Conservation (phyloP, 208 protist species). For the Leishmania tarentolae region DNA sequence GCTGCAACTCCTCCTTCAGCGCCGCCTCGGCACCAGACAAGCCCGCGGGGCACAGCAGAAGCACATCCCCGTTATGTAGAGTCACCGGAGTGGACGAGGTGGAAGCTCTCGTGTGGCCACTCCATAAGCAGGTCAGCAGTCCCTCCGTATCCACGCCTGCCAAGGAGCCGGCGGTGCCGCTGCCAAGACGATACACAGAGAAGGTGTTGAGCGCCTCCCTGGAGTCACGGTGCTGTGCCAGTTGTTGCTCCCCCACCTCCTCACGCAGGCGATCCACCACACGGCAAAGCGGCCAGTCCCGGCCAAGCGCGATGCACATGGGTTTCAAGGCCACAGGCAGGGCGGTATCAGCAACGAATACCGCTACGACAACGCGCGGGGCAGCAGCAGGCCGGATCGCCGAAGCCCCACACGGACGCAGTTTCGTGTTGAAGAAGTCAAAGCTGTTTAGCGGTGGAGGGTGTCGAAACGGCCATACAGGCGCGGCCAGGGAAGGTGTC, state of each 20-base stretch:
- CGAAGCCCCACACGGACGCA: conserved; percentile 34
- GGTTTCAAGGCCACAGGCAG: conserved; percentile 27
- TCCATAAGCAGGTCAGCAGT: conserved; percentile 6
- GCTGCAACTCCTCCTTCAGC: conserved; percentile 48
- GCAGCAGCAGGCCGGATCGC: conserved; percentile 15
- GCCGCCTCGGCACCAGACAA: conserved; percentile 16
- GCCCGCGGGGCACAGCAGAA: conserved; percentile 38
- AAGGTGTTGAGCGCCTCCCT: conserved; percentile 7
- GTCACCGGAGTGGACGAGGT: conserved; percentile 7
- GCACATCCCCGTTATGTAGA: conserved; percentile 54
- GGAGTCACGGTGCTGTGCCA: neutral
- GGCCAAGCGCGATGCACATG: conserved; percentile 48
- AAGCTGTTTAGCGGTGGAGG: conserved; percentile 52
- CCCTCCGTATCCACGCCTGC: neutral
- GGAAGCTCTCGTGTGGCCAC: neutral
- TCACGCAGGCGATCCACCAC: conserved; percentile 43
- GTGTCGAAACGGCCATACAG: conserved; percentile 63
- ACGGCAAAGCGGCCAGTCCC: conserved; percentile 46
- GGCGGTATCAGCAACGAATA: conserved; percentile 28
- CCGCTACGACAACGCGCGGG: conserved; percentile 30
- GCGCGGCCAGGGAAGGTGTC: neutral
- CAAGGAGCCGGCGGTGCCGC: neutral
- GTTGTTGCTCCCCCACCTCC: conserved; percentile 33
- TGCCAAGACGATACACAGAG: conserved; percentile 15
- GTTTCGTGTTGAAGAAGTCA: conserved; percentile 48